Evolutionary conservation across 345 rosid species (phyloP).

Genomic region (Abelmoschus esculentus): DNA sequence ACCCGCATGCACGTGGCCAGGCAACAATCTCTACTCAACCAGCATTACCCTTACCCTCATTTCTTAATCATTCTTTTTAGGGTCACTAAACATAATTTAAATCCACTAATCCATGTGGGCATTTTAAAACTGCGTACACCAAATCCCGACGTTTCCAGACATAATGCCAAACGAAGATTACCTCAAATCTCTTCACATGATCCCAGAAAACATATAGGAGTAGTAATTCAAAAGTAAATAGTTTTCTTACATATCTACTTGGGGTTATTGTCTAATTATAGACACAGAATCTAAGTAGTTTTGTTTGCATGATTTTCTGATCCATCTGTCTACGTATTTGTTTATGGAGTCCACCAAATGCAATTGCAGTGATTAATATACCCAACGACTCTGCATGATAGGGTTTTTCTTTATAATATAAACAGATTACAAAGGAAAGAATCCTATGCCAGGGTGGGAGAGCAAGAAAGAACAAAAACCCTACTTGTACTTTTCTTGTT

Average conservation of each 20-base stretch:
- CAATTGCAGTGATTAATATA: neutral
- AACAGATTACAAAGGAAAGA: neutral
- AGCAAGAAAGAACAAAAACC: neutral
- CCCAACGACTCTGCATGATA: neutral
- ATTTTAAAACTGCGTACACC: neutral
- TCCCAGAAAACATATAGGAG: neutral
- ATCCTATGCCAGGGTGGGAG: constrained; percentile 3
- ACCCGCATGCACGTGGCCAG: constrained; percentile 10
- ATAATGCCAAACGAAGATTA: neutral
- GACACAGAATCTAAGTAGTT: neutral
- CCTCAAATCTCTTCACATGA: constrained; percentile 5
- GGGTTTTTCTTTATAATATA: neutral
- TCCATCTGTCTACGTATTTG: neutral
- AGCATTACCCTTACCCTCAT: neutral
- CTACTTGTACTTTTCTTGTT: neutral
- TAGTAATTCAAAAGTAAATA: neutral
- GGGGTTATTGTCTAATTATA: neutral
- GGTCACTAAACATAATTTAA: neutral
- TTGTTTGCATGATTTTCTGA: neutral
- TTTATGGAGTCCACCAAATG: neutral
- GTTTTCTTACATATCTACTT: neutral
- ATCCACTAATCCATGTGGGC: neutral
- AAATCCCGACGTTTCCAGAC: neutral
- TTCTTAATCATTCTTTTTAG: neutral
- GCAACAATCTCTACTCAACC: neutral